A percentile compares a stretch with the other conserved stretches of the same genome.
phyloP scores from a whole-genome alignment of 495 filamentous ascomycete species.

The Cairneyella variabilis region DNA sequence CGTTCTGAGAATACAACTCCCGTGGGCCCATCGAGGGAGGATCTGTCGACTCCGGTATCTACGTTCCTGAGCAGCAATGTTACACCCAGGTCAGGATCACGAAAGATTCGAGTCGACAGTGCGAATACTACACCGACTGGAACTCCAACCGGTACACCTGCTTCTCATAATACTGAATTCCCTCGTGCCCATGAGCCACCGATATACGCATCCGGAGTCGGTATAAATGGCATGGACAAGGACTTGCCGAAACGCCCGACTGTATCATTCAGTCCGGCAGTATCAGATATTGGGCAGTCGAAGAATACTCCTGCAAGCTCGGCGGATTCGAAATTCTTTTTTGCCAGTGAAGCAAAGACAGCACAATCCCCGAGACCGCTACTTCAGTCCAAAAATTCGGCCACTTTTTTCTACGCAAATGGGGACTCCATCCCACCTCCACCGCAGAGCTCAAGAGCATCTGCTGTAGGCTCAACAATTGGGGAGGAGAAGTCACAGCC shows the following conservation, averaged over 20 bases:
- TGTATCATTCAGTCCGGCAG: slow-evolving; percentile 27
- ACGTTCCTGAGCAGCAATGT: slow-evolving; percentile 61
- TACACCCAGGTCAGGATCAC: slow-evolving; percentile 66
- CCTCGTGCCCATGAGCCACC: slow-evolving; percentile 15
- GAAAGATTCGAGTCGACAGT: slow-evolving; percentile 64
- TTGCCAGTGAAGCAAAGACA: slow-evolving; percentile 65
- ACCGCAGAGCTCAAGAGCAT: slow-evolving; percentile 29
- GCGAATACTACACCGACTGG: slow-evolving; percentile 55
- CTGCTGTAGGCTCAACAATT: slow-evolving; percentile 29
- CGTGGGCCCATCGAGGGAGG: slow-evolving; percentile 31
- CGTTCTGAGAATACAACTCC: slow-evolving; percentile 31
- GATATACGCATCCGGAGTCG: slow-evolving; percentile 16
- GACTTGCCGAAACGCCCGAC: slow-evolving; percentile 30
- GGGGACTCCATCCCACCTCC: slow-evolving; percentile 32
- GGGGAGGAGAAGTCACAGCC: slow-evolving; percentile 23
- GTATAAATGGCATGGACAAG: slow-evolving; percentile 26
- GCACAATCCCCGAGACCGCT: slow-evolving; percentile 26
- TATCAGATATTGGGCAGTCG: slow-evolving; percentile 19
- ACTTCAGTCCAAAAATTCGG: slow-evolving; percentile 30
- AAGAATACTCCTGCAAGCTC: slow-evolving; percentile 22
- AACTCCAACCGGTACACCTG: slow-evolving; percentile 40
- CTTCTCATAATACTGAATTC: slow-evolving; percentile 29
- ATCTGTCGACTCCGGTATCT: slow-evolving; percentile 45
- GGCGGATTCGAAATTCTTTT: slow-evolving; percentile 63
- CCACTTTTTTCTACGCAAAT: slow-evolving; percentile 58